Evolutionary conservation across 1,139 yeast species (phyloP).

Genomic region (Debaryomyces sp.): DNA sequence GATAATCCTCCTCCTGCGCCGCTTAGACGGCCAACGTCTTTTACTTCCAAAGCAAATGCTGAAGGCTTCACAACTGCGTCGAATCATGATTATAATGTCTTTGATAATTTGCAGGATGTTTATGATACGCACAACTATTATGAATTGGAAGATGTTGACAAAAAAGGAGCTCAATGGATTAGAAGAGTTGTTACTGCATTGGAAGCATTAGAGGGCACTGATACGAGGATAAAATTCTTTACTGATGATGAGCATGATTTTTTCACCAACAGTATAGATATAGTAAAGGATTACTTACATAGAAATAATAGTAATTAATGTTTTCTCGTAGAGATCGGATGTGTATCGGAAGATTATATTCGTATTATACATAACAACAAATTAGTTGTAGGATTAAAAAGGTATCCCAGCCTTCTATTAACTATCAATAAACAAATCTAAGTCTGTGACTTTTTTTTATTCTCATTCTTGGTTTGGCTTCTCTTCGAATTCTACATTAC

Average conservation of each 20-base stretch:
- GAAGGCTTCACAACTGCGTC: conserved; percentile 3
- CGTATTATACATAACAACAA: conserved; percentile 7
- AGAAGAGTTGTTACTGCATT: conserved; percentile 42
- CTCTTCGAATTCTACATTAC: conserved; percentile 12
- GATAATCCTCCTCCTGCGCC: conserved; percentile 7
- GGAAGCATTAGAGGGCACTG: conserved; percentile 39
- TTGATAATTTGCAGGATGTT: conserved; percentile 25
- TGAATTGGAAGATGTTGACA: conserved; percentile 47
- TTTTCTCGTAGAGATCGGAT: neutral
- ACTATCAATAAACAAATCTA: conserved; percentile 4
- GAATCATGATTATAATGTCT: conserved; percentile 4
- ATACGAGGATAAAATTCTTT: conserved; percentile 40
- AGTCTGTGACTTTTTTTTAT: neutral
- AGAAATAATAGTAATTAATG: neutral
- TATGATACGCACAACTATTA: conserved; percentile 31
- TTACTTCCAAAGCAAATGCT: neutral
- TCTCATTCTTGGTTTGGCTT: conserved; percentile 15
- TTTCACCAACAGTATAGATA: conserved; percentile 20
- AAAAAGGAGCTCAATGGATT: conserved; percentile 52
- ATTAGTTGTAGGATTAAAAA: conserved; percentile 7
- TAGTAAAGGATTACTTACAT: conserved; percentile 2
- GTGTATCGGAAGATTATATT: conserved; percentile 2
- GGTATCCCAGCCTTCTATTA: conserved; percentile 9
- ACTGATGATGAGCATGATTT: conserved; percentile 41
- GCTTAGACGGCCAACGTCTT: conserved; percentile 7